Conservation (phyloP, 192 early-diverging fungal genomes). For the Dissophora ornata region DNA sequence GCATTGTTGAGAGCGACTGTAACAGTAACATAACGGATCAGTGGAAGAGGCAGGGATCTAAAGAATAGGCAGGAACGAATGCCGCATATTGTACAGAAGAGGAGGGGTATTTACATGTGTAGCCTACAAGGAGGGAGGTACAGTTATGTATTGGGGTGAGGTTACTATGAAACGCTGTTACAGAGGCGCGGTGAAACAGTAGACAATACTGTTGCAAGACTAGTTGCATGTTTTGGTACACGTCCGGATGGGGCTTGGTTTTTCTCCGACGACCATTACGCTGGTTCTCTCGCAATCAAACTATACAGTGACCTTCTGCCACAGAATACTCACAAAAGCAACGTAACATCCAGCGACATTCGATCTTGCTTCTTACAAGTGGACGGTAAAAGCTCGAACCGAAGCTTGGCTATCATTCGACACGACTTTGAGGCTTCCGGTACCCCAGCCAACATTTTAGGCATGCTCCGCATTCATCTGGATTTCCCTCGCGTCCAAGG, state of each 20-base stretch:
- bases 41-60: constrained; percentile 4
- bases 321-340: background rate
- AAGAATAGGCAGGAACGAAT: too few relatives aligned
- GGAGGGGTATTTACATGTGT: too few relatives aligned
- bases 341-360: constrained; percentile 26
- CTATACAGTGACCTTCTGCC: background rate
- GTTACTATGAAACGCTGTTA: constrained; percentile 8
- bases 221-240: constrained; percentile 1
- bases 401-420: background rate
- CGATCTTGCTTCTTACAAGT: constrained; percentile 13
- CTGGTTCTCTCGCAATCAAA: constrained; percentile 27
- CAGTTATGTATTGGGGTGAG: too few relatives aligned
- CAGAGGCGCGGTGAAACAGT: too few relatives aligned
- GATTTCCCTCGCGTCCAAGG: constrained; percentile 9
- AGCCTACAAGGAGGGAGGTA: too few relatives aligned
- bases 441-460: background rate
- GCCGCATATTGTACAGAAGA: too few relatives aligned
- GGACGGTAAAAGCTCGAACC: constrained; percentile 13
- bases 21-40: too few relatives aligned
- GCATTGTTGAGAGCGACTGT: too few relatives aligned
- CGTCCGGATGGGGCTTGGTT: constrained; percentile 24
- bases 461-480: constrained; percentile 26
- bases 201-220: too few relatives aligned
- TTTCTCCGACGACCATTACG: constrained; percentile 26
- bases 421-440: constrained; percentile 7